Percentiles rank a stretch among this genome's conserved stretches.
Evolutionary conservation across 495 filamentous ascomycete species (phyloP).

Genomic region (Melanomma pulvis-pyrius): DNA sequence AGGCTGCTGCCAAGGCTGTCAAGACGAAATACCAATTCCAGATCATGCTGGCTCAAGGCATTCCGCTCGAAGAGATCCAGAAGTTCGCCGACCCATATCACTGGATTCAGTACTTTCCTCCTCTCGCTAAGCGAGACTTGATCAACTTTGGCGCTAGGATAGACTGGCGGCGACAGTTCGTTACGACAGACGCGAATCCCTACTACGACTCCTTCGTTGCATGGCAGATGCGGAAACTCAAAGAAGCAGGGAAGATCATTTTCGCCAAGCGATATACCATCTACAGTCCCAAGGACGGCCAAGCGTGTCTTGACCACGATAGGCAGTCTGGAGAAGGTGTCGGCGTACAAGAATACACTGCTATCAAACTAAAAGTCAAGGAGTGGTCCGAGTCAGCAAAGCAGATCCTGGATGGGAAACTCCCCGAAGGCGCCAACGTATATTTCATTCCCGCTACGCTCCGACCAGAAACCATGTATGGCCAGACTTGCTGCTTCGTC

Average conservation of each 20-base stretch:
- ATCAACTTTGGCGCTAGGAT: constrained; percentile 82
- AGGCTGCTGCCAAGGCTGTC: constrained; percentile 85
- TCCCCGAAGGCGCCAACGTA: constrained; percentile 79
- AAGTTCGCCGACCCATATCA: constrained; percentile 83
- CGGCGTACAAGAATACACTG: constrained; percentile 88
- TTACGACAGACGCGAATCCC: constrained; percentile 95
- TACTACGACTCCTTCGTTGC: constrained; percentile 95
- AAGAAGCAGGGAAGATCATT: constrained; percentile 87
- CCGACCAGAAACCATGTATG: constrained; percentile 97
- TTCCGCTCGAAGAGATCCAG: constrained; percentile 85
- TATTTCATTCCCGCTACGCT: constrained; percentile 91
- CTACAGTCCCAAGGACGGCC: constrained; percentile 94
- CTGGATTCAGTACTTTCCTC: constrained; percentile 88
- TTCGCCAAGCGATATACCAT: constrained; percentile 94
- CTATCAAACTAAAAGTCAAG: constrained; percentile 83
- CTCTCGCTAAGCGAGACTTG: constrained; percentile 74
- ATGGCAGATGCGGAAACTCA: constrained; percentile 96
- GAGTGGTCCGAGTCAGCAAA: constrained; percentile 76
- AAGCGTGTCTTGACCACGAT: constrained; percentile 98
- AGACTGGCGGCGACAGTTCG: constrained; percentile 89
- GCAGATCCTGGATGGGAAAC: constrained; percentile 69
- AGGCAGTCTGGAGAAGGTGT: constrained; percentile 89
- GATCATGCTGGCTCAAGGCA: constrained; percentile 83
- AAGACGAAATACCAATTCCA: constrained; percentile 90
- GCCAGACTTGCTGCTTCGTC: constrained; percentile 94